Conservation (phyloP, 306 rosid genomes). For the Castanea sativa region DNA sequence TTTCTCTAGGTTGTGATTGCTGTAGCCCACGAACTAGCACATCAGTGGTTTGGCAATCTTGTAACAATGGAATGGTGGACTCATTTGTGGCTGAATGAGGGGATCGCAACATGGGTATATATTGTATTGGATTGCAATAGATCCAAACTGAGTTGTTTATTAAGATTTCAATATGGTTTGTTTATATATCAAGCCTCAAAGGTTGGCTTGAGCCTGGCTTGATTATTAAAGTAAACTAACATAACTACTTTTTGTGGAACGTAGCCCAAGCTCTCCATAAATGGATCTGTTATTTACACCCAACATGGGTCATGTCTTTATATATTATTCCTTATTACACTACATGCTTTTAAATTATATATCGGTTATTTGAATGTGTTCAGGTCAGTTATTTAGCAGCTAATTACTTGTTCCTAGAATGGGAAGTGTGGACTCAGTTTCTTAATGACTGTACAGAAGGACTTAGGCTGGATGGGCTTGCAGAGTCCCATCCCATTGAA, state of each 20-base stretch:
- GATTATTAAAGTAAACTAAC: too few relatives aligned
- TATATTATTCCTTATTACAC: not conserved
- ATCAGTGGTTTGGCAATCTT: slow-evolving; percentile 98
- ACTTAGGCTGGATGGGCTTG: slow-evolving; percentile 85
- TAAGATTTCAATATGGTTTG: too few relatives aligned
- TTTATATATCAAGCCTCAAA: too few relatives aligned
- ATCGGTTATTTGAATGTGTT: slow-evolving; percentile 1
- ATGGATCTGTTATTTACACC: too few relatives aligned
- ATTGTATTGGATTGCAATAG: slow-evolving; percentile 52
- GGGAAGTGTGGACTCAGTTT: slow-evolving; percentile 96
- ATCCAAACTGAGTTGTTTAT: slow-evolving; percentile 1
- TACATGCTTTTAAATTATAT: not conserved
- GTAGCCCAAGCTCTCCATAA: too few relatives aligned
- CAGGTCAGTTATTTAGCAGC: slow-evolving; percentile 92
- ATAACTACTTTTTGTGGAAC: too few relatives aligned
- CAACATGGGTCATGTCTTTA: not conserved
- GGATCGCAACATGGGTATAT: slow-evolving; percentile 98
- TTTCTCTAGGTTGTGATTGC: slow-evolving; percentile 73
- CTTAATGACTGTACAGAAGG: slow-evolving; percentile 66
- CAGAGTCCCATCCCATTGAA: slow-evolving; percentile 94
- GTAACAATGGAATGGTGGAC: slow-evolving; percentile 99
- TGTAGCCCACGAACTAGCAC: slow-evolving; percentile 97
- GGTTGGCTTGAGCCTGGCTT: too few relatives aligned
- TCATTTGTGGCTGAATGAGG: slow-evolving; percentile 94
- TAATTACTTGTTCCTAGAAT: slow-evolving; percentile 84